These are phyloP conservation scores for Aureobasidium sp. DNA, from an alignment of 2,329 filamentous ascomycete species.

Conservation along the genomic window DNA sequence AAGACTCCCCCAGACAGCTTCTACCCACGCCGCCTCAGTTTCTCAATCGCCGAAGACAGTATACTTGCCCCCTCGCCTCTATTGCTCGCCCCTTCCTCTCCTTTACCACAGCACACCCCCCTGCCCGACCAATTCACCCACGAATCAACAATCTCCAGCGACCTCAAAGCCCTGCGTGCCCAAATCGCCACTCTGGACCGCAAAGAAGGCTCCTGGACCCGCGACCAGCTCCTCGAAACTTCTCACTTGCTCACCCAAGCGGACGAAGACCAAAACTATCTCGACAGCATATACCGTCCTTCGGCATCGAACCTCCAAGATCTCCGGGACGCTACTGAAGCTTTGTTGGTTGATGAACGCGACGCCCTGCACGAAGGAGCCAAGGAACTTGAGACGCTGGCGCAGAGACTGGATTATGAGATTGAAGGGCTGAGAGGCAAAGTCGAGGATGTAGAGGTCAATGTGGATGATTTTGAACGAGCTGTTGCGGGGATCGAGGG, in stretches of 20 bases:
- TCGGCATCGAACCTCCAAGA: slow-evolving; percentile 63
- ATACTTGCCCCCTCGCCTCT: slow-evolving; percentile 41
- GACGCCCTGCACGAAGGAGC: slow-evolving; percentile 61
- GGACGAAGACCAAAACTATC: slow-evolving; percentile 55
- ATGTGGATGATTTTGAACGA: slow-evolving; percentile 69
- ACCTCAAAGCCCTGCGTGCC: slow-evolving; percentile 38
- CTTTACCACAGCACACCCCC: neutral
- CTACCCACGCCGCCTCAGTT: slow-evolving; percentile 68
- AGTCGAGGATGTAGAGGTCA: slow-evolving; percentile 80
- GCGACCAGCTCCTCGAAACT: slow-evolving; percentile 50
- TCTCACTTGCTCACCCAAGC: slow-evolving; percentile 56
- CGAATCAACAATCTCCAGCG: slow-evolving; percentile 8
- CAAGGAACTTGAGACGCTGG: slow-evolving; percentile 71
- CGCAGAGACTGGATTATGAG: slow-evolving; percentile 88
- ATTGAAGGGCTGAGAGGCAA: slow-evolving; percentile 71
- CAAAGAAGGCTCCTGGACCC: slow-evolving; percentile 55
- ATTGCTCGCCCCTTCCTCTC: neutral
- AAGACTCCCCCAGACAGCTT: slow-evolving; percentile 42
- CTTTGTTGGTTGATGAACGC: slow-evolving; percentile 63
- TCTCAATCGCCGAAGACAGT: slow-evolving; percentile 69
- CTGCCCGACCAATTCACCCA: neutral
- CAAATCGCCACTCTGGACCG: slow-evolving; percentile 47
- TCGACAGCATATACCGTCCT: slow-evolving; percentile 62
- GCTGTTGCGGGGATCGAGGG: slow-evolving; percentile 54
- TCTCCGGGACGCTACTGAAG: slow-evolving; percentile 60